A percentile compares a stretch with the other conserved stretches of the same genome.
Evolutionary conservation across 2,329 filamentous ascomycete species (phyloP).

Genomic region (Pseudocercospora fuligena): DNA sequence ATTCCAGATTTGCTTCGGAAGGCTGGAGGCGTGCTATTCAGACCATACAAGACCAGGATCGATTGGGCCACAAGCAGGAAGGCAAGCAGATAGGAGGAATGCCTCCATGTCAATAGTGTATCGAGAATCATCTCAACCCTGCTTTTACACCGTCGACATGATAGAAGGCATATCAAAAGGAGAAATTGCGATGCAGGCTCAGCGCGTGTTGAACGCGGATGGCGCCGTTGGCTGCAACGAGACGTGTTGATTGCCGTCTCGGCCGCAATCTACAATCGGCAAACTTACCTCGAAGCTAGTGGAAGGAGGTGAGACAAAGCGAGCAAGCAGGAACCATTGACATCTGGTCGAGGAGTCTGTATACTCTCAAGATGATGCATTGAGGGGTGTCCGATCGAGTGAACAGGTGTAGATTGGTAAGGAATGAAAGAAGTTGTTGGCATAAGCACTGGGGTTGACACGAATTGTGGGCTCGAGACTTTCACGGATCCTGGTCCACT

Average conservation of each 20-base stretch:
- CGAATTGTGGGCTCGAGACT: no score
- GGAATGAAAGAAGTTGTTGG: no score
- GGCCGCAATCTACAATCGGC: background rate
- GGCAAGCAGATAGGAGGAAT: background rate
- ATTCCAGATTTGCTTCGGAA: background rate
- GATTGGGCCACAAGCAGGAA: constrained; percentile 1
- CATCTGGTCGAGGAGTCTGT: background rate
- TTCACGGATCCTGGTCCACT: background rate
- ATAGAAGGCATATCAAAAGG: background rate
- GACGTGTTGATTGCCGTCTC: background rate
- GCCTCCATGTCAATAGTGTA: background rate
- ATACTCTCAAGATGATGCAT: background rate
- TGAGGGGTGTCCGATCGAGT: background rate
- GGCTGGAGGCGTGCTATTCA: background rate
- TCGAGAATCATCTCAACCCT: background rate
- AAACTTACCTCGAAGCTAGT: background rate
- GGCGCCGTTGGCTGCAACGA: background rate
- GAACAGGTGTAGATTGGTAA: background rate
- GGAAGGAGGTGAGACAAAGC: background rate
- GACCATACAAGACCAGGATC: background rate
- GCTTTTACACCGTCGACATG: background rate
- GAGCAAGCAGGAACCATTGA: background rate
- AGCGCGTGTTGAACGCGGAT: no score
- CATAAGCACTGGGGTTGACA: no score
- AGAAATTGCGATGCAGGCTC: background rate